Evolutionary conservation across 805 yeast genomes (phyloP).

Genomic region (Spathaspora passalidarum): DNA sequence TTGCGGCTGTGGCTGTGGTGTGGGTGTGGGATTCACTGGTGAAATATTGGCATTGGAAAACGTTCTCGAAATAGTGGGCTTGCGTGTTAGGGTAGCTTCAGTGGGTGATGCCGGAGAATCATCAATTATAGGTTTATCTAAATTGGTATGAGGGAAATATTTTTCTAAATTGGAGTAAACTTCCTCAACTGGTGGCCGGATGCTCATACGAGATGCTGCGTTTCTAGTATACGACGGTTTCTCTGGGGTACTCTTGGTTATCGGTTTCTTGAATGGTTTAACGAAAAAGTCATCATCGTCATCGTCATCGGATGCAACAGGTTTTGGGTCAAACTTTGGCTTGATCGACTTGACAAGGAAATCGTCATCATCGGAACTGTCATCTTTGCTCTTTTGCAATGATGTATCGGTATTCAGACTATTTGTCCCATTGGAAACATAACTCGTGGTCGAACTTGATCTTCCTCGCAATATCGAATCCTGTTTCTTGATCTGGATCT

Average conservation of each 20-base stretch:
- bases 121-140: slow-evolving; percentile 84
- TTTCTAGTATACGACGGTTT: background rate
- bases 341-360: slow-evolving; percentile 52
- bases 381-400: background rate
- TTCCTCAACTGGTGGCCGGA: slow-evolving; percentile 94
- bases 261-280: slow-evolving; percentile 20
- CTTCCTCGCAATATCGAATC: slow-evolving; percentile 9
- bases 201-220: slow-evolving; percentile 50
- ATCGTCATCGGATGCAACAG: slow-evolving; percentile 20
- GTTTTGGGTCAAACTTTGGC: background rate
- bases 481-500: slow-evolving; percentile 9
- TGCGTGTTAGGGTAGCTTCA: slow-evolving; percentile 9
- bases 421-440: background rate
- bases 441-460: background rate
- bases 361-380: slow-evolving; percentile 1
- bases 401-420: background rate
- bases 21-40: slow-evolving; percentile 22
- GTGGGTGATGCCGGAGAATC: slow-evolving; percentile 53
- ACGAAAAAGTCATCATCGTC: slow-evolving; percentile 31
- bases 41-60: slow-evolving; percentile 42
- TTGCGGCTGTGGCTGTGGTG: background rate
- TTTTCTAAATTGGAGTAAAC: slow-evolving; percentile 87
- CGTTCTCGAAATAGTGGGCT: slow-evolving; percentile 39
- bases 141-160: slow-evolving; percentile 88
- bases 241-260: slow-evolving; percentile 11